Base-by-base conservation (phyloP, 805 yeast genomes). In the Cephaloascus fragrans region DNA sequence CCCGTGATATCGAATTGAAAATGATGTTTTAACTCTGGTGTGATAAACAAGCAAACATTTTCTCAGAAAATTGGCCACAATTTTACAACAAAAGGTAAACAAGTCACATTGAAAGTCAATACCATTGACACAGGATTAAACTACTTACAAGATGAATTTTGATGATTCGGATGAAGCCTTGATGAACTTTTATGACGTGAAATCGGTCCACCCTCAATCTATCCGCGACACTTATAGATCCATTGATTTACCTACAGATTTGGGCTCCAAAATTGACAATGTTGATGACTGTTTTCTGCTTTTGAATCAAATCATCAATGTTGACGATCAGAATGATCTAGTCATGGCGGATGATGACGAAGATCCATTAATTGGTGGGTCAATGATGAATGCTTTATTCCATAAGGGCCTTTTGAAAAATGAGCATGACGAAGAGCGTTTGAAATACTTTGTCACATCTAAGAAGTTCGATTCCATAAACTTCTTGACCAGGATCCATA, bases 391-490 rank as follows among this genome's bases (percentile, higher is more conserved):
- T 12, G 10, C 6, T 6, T 23, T 23, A 23, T 23, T 23, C 28
- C 28, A 23, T 23, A 23, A 23, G 12, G 28, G 28, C 12, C 6
- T 23, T 12, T 8, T 23, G 18, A 26, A 20, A 12, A 39, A 37
- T 3, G 36, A 34, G 26, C 37, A 40, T 14, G 39, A 39, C 4
- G 47, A 40, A 14, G 46, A 23, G 12, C 28, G 28, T 23, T 37
- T 42, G 33, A 31, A 31, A 31, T 31, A 31, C 18, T 16, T 31
- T 16, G 33, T 31, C n/a, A 75, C 75, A 36, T 73, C 78, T 15
- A 75, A 78, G 39, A 58, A 68, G 19, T 81, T 82, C 57, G 72
- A 77, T 46, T 74, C 83, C 1, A 68, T 72, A 37, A 57, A 62
- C 26, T 81, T 75, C 49, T 53, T 81, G 44, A 69, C 70, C 39